Evolutionary conservation across 352 stramenopile species (phyloP).

Genomic region (Phytophthora melonis): DNA sequence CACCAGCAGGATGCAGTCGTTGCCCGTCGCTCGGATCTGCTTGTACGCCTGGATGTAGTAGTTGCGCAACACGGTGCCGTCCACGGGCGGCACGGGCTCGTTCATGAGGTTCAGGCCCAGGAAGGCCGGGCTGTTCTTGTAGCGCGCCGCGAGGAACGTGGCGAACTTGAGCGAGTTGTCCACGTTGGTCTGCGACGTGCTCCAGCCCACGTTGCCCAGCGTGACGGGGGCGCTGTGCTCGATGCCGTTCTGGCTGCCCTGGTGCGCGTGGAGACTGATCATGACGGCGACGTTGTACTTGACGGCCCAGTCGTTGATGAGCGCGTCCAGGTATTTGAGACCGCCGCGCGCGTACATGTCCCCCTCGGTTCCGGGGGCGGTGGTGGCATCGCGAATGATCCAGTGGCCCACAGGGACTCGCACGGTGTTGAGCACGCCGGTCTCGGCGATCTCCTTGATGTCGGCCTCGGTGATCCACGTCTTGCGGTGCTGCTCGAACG

Average conservation of each 20-base stretch:
- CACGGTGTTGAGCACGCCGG: conserved; percentile 48
- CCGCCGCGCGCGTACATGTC: conserved; percentile 30
- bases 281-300: conserved; percentile 64
- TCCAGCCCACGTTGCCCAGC: conserved; percentile 32
- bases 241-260: conserved; percentile 62
- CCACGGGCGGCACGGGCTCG: conserved; percentile 41
- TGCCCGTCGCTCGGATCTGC: conserved; percentile 43
- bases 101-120: conserved; percentile 67
- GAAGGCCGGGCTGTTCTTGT: conserved; percentile 55
- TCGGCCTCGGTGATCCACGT: conserved; percentile 20
- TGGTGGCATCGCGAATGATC: conserved; percentile 42
- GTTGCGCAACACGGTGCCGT: conserved; percentile 27
- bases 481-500: conserved; percentile 17
- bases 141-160: conserved; percentile 49
- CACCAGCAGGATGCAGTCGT: conserved; percentile 57
- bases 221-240: conserved; percentile 48
- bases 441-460: conserved; percentile 12
- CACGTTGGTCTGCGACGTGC: conserved; percentile 25
- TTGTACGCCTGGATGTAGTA: conserved; percentile 60
- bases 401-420: conserved; percentile 53
- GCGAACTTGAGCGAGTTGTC: conserved; percentile 50
- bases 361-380: neutral
- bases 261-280: conserved; percentile 61
- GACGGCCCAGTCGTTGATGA: conserved; percentile 59
- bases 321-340: conserved; percentile 56